Percentiles rank a stretch among this genome's conserved stretches.
Evolutionary conservation across 1,139 yeast species (phyloP).

Genomic region (Yamadazyma sp.): DNA sequence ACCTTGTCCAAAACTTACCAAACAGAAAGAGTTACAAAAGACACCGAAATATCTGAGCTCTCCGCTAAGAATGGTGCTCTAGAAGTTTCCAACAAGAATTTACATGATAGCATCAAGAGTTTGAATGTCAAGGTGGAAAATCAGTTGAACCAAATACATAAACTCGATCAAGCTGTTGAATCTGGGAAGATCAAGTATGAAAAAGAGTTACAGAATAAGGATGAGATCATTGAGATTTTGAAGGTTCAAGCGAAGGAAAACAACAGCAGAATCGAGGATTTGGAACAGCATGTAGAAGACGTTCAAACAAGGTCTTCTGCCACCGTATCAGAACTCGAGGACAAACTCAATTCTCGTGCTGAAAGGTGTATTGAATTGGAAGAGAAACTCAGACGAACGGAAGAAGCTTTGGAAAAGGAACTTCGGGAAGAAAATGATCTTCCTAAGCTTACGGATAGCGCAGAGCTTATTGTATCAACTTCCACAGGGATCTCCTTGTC

Average conservation of each 20-base stretch:
- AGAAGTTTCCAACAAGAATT: constrained; percentile 19
- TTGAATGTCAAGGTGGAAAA: constrained; percentile 42
- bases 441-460: constrained; percentile 37
- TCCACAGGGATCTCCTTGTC: constrained; percentile 64
- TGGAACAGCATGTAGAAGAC: constrained; percentile 47
- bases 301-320: constrained; percentile 39
- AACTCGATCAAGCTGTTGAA: constrained; percentile 24
- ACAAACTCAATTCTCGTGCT: constrained; percentile 24
- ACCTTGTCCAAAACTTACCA: constrained; percentile 43
- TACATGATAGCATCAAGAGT: constrained; percentile 16
- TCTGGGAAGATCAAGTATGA: constrained; percentile 52
- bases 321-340: constrained; percentile 23
- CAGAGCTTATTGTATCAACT: constrained; percentile 46
- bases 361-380: constrained; percentile 36
- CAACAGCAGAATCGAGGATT: constrained; percentile 43
- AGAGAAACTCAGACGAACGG: constrained; percentile 39
- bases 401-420: constrained; percentile 43
- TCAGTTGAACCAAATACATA: constrained; percentile 37
- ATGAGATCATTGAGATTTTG: constrained; percentile 60
- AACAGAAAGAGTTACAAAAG: constrained; percentile 31
- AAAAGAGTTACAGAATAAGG: constrained; percentile 64
- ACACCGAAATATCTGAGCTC: constrained; percentile 31
- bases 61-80: constrained; percentile 26
- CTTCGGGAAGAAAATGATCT: constrained; percentile 41
- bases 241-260: constrained; percentile 52